Evolutionary conservation across 805 yeast species (phyloP).

Genomic region (Isabelozyma gotoi): DNA sequence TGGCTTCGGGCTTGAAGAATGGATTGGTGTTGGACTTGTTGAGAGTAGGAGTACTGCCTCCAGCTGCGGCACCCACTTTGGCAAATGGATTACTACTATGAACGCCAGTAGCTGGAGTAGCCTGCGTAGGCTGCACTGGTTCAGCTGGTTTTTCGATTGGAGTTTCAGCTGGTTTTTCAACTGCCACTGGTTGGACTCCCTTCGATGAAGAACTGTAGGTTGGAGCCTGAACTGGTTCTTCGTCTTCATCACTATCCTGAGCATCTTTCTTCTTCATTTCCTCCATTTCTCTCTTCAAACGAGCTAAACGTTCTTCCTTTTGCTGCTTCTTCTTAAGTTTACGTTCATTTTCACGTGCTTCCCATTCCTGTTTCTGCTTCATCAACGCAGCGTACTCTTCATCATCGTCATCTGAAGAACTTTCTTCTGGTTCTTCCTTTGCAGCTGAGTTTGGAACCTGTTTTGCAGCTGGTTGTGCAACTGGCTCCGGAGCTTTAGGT

Average conservation of each 20-base stretch:
- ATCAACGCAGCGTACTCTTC: constrained; percentile 50
- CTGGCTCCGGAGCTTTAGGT: constrained; percentile 5
- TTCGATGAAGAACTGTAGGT: constrained; percentile 16
- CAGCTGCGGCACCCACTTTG: constrained; percentile 19
- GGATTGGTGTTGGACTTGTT: constrained; percentile 44
- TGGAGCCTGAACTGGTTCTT: constrained; percentile 21
- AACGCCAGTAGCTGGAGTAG: constrained; percentile 12
- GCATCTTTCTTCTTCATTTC: constrained; percentile 39
- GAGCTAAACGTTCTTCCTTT: constrained; percentile 59
- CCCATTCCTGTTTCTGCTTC: constrained; percentile 44
- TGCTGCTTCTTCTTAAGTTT: constrained; percentile 54
- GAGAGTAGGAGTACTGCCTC: constrained; percentile 10
- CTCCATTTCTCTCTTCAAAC: constrained; percentile 58
- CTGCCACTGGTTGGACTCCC: constrained; percentile 2
- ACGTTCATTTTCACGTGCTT: constrained; percentile 40
- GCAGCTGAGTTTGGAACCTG: constrained; percentile 3
- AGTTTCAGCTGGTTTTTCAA: constrained; percentile 3
- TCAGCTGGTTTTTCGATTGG: constrained; percentile 1
- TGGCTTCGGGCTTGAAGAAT: constrained; percentile 51
- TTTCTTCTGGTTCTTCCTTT: constrained; percentile 6
- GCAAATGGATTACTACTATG: constrained; percentile 54
- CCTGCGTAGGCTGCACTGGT: constrained; percentile 8
- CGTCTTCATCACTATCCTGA: constrained; percentile 32
- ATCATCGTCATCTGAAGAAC: constrained; percentile 39
- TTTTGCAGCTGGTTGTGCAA: constrained; percentile 5